Percentiles rank a stretch among this genome's conserved stretches.
Evolutionary conservation across 2,329 filamentous ascomycete genomes (phyloP).

Genomic region (Blumeria graminis): DNA sequence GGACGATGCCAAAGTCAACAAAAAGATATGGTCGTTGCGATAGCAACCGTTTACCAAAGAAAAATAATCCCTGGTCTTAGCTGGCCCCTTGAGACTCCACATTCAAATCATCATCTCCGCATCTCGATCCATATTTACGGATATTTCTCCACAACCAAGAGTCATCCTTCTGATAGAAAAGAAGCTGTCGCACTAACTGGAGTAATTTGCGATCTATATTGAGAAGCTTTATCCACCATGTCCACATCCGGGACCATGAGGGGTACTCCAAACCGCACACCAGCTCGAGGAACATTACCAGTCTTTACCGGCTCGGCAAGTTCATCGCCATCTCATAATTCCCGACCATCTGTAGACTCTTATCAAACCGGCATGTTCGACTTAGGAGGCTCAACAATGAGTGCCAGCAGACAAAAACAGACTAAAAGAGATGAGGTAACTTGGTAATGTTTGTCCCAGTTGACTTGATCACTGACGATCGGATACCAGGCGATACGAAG

Average conservation of each 20-base stretch:
- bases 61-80: too few species aligned
- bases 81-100: too few species aligned
- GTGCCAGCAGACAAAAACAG: slow-evolving; percentile 87
- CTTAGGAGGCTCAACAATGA: slow-evolving; percentile 40
- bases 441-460: slow-evolving; percentile 9
- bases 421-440: slow-evolving; percentile 93
- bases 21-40: too few species aligned
- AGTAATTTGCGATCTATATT: too few species aligned
- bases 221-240: slow-evolving; percentile 7
- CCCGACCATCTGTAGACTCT: slow-evolving; percentile 42
- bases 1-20: too few species aligned
- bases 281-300: slow-evolving; percentile 32
- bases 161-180: too few species aligned
- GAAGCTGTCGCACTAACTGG: too few species aligned
- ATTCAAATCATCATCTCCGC: too few species aligned
- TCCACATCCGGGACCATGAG: slow-evolving; percentile 28
- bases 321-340: slow-evolving; percentile 31
- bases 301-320: slow-evolving; percentile 30
- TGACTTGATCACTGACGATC: slow-evolving; percentile 7
- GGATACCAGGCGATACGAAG: slow-evolving; percentile 60
- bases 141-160: too few species aligned
- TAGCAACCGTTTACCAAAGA: too few species aligned
- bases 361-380: slow-evolving; percentile 25
- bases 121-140: too few species aligned
- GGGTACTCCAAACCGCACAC: slow-evolving; percentile 37